phyloP scores from a whole-genome alignment of 225 moss, liverwort and hornwort species.

The Marchantia polymorpha region DNA sequence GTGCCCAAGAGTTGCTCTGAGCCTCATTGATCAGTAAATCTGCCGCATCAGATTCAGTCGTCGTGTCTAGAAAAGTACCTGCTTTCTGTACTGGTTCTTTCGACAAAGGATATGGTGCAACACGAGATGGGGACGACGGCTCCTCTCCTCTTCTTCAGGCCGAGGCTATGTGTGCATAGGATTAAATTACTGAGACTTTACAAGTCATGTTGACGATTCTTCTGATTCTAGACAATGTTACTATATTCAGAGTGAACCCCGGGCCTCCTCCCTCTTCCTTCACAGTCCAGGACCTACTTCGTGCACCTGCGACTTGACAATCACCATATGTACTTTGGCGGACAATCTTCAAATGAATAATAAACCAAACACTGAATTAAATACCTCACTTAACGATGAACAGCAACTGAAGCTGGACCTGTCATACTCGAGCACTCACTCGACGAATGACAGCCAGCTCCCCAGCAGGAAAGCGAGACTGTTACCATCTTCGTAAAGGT shows the following conservation, averaged over 20 bases:
- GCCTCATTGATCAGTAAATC: slow-evolving; percentile 15
- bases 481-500: too few species aligned
- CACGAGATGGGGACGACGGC: not conserved
- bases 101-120: not conserved
- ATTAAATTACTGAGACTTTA: not conserved
- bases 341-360: not conserved
- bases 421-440: too few species aligned
- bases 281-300: not conserved
- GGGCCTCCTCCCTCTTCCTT: not conserved
- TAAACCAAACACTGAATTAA: not conserved
- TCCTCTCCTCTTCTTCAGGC: not conserved
- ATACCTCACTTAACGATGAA: not conserved
- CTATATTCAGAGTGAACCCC: not conserved
- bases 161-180: not conserved
- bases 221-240: not conserved
- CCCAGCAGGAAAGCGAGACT: too few species aligned
- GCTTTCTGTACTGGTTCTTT: not conserved
- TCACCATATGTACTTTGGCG: not conserved
- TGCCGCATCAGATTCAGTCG: not conserved
- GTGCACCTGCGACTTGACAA: not conserved
- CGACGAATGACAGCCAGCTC: too few species aligned
- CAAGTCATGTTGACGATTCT: not conserved
- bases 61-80: slow-evolving; percentile 1
- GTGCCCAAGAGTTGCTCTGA: slow-evolving; percentile 5
- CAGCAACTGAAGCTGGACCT: too few species aligned